A percentile compares a stretch with the other conserved stretches of the same genome.
These are phyloP conservation scores for Kitagawia praeruptora DNA, from an alignment of 129 eudicot species.

Conservation along the genomic window DNA sequence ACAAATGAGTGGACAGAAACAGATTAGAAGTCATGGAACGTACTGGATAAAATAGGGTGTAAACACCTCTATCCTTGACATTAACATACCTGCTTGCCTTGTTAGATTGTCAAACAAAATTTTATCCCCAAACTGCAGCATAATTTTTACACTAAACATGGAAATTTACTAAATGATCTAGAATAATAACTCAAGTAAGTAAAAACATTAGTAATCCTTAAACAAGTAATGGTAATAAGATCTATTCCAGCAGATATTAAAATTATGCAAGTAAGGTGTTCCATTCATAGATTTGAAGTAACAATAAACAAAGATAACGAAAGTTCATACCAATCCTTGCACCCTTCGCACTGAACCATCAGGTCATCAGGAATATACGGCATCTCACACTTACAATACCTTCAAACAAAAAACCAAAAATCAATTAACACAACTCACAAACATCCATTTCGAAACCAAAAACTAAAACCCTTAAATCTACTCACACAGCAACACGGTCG, in stretches of 20 bases:
- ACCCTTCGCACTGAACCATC: conserved; percentile 22
- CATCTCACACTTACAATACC: neutral
- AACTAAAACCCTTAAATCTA: neutral
- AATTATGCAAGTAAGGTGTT: neutral
- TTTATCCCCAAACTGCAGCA: neutral
- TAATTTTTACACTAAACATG: neutral
- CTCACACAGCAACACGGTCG: conserved; percentile 93
- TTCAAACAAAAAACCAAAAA: conserved; percentile 12
- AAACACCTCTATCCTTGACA: conserved; percentile 78
- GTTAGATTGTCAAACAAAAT: neutral
- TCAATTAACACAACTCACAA: conserved; percentile 15
- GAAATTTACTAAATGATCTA: neutral
- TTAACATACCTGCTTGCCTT: conserved; percentile 1
- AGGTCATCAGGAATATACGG: neutral
- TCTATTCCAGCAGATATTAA: neutral
- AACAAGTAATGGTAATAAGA: neutral
- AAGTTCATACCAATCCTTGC: conserved; percentile 83
- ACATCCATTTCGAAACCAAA: neutral
- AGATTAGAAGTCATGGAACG: conserved; percentile 11
- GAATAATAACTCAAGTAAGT: neutral
- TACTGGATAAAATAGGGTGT: conserved; percentile 87
- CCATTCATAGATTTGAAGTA: neutral
- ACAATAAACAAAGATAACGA: neutral
- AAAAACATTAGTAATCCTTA: neutral
- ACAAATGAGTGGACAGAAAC: neutral